phyloP scores from a whole-genome alignment of 2,329 filamentous ascomycete genomes.

The Penicillium griseofulvum region DNA sequence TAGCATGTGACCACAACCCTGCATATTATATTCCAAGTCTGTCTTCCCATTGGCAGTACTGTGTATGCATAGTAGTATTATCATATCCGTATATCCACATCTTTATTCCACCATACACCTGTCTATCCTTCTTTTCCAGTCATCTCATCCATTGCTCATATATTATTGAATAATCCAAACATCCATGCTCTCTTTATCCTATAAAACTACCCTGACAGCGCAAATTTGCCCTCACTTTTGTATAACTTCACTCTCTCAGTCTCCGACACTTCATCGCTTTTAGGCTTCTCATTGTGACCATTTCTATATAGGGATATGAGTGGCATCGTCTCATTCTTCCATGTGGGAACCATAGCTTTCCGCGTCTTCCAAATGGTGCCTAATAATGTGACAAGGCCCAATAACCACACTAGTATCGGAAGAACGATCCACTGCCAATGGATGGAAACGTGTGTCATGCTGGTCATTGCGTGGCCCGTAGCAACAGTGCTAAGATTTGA shows the following conservation, averaged over 20 bases:
- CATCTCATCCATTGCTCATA: too few relatives aligned
- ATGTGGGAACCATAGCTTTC: background rate
- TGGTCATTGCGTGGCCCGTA: background rate
- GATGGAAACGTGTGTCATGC: constrained; percentile 2
- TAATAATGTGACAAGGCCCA: constrained; percentile 5
- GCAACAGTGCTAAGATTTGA: too few relatives aligned
- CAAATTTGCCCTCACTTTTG: background rate
- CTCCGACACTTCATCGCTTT: background rate
- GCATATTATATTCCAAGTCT: too few relatives aligned
- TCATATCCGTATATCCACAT: too few relatives aligned
- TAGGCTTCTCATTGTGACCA: background rate
- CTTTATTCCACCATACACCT: too few relatives aligned
- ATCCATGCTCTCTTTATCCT: background rate
- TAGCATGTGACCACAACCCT: too few relatives aligned
- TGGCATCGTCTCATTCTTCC: constrained; percentile 1
- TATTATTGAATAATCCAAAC: too few relatives aligned
- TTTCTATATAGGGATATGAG: background rate
- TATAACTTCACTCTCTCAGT: constrained; percentile 1
- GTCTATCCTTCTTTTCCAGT: too few relatives aligned
- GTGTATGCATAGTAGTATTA: too few relatives aligned
- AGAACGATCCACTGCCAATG: constrained; percentile 16
- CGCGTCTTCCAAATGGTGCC: constrained; percentile 12
- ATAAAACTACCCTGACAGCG: background rate
- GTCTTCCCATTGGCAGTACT: too few relatives aligned
- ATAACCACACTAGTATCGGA: constrained; percentile 13